These are phyloP conservation scores for Phytophthora boehmeriae DNA, from an alignment of 352 stramenopile species.

Conservation along the genomic window DNA sequence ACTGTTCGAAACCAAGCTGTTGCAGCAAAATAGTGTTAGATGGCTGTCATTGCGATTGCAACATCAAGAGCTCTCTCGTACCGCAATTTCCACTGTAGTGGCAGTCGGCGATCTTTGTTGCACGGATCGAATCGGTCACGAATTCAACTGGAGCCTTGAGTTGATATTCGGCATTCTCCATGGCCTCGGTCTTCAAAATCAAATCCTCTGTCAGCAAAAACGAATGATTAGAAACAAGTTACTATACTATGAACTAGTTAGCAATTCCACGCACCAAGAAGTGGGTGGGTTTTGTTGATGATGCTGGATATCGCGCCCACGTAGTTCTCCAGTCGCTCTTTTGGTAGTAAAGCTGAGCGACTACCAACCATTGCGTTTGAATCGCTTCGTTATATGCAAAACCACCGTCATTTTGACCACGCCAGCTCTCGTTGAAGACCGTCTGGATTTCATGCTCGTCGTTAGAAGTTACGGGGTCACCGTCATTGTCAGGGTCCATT, in stretches of 20 bases:
- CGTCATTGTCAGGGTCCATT: slow-evolving; percentile 56
- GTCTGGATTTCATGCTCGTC: slow-evolving; percentile 47
- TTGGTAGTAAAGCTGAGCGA: slow-evolving; percentile 53
- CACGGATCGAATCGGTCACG: slow-evolving; percentile 54
- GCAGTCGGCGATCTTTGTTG: slow-evolving; percentile 66
- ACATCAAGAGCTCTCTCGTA: slow-evolving; percentile 21
- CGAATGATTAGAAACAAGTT: neutral
- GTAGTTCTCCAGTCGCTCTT: slow-evolving; percentile 49
- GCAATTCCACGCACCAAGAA: slow-evolving; percentile 33
- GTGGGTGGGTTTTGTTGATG: slow-evolving; percentile 38
- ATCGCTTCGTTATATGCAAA: slow-evolving; percentile 53
- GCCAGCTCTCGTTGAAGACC: slow-evolving; percentile 64
- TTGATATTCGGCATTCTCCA: slow-evolving; percentile 64
- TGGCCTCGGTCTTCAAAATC: slow-evolving; percentile 40
- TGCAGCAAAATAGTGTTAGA: too few relatives aligned
- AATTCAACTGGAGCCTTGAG: slow-evolving; percentile 67
- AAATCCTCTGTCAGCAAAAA: slow-evolving; percentile 33
- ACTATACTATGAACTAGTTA: neutral
- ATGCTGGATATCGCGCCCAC: slow-evolving; percentile 30
- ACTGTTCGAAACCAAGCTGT: slow-evolving; percentile 51
- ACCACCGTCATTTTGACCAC: slow-evolving; percentile 44
- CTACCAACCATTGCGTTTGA: slow-evolving; percentile 44
- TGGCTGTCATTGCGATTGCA: too few relatives aligned
- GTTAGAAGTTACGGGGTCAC: slow-evolving; percentile 28
- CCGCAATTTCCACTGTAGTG: slow-evolving; percentile 61